A percentile compares a stretch with the other conserved stretches of the same genome.
Evolutionary conservation across 2,329 filamentous ascomycete genomes (phyloP).

Genomic region (Cladophialophora bantiana): DNA sequence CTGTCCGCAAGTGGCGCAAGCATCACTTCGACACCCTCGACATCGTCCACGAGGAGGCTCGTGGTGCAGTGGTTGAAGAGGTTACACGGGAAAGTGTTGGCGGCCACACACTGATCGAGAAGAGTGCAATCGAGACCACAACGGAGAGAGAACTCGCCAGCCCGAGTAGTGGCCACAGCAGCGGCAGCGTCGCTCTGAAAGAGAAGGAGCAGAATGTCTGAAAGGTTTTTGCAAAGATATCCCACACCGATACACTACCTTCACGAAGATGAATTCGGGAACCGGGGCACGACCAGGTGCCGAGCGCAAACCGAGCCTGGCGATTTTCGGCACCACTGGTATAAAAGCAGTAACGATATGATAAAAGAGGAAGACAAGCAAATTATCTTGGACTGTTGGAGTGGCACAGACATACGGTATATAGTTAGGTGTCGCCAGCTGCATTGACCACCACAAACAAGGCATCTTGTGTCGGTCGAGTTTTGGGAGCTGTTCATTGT

Average conservation of each 20-base stretch:
- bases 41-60: not conserved
- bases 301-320: too few relatives aligned
- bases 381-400: too few relatives aligned
- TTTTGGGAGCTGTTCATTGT: too few relatives aligned
- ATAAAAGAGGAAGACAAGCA: too few relatives aligned
- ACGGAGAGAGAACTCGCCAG: not conserved
- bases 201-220: not conserved
- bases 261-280: too few relatives aligned
- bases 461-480: too few relatives aligned
- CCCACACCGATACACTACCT: not conserved
- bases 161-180: not conserved
- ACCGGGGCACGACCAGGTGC: too few relatives aligned
- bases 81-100: not conserved
- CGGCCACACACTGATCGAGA: not conserved
- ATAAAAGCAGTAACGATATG: too few relatives aligned
- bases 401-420: too few relatives aligned
- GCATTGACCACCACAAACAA: too few relatives aligned
- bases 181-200: not conserved
- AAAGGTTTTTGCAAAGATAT: not conserved
- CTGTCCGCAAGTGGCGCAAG: conserved; percentile 44
- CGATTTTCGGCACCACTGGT: too few relatives aligned
- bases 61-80: not conserved
- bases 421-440: too few relatives aligned
- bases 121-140: not conserved
- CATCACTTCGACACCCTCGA: conserved; percentile 8